Conservation (phyloP, 1,139 yeast species). For the Kodamaea ohmeri region DNA sequence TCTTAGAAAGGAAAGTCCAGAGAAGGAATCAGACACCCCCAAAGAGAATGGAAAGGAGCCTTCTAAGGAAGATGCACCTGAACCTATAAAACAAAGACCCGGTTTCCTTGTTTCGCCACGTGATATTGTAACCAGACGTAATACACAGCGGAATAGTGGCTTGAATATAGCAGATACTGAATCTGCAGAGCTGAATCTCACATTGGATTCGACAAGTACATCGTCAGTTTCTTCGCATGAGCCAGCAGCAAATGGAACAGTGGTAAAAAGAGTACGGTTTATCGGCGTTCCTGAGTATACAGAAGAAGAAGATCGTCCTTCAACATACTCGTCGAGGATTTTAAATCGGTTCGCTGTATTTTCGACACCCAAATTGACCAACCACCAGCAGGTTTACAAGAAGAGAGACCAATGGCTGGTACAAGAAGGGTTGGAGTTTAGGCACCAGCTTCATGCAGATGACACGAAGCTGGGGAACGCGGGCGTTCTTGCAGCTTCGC, state of each 20-base stretch:
- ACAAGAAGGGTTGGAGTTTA: constrained; percentile 55
- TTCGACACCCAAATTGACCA: constrained; percentile 23
- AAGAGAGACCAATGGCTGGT: constrained; percentile 46
- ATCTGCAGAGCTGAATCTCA: constrained; percentile 10
- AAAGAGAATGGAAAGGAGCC: neutral
- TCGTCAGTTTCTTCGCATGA: constrained; percentile 14
- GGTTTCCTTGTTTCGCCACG: constrained; percentile 15
- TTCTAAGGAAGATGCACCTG: constrained; percentile 4
- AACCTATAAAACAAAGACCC: constrained; percentile 2
- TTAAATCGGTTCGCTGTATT: constrained; percentile 46
- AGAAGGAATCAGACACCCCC: constrained; percentile 15
- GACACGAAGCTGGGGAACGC: constrained; percentile 3
- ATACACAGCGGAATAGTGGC: constrained; percentile 33
- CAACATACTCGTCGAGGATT: constrained; percentile 45
- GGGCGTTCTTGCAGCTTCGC: constrained; percentile 2
- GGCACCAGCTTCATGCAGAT: constrained; percentile 25
- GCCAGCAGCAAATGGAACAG: constrained; percentile 5
- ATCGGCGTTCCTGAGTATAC: constrained; percentile 51
- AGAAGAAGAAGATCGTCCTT: constrained; percentile 57
- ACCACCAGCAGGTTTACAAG: constrained; percentile 19
- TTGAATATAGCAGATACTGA: constrained; percentile 16
- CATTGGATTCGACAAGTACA: constrained; percentile 13
- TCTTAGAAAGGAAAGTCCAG: constrained; percentile 18
- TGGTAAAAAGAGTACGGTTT: constrained; percentile 47
- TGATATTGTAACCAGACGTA: constrained; percentile 33